Base-by-base conservation (phyloP, 2,329 filamentous ascomycete species). In the Pseudopithomyces maydicus region DNA sequence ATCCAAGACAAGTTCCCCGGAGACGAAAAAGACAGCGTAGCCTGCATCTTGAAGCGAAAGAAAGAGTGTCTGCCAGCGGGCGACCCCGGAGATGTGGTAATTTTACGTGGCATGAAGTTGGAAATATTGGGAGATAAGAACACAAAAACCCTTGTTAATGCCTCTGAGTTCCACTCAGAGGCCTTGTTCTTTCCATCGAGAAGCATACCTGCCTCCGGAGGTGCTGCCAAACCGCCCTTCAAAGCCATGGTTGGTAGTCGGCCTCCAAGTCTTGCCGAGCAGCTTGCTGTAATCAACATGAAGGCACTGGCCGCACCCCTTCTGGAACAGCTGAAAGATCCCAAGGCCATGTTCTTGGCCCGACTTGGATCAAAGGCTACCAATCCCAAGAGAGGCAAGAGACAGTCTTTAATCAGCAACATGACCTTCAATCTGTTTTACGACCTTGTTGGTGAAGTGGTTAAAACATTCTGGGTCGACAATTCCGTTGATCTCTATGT, bases 381-480 rank as follows among this genome's bases (percentile, higher is more conserved):
- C 8, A 68, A 54, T 50, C 47, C 88, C 32, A 43, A 44, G 10
- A 61, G 15, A 32, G 35, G 22, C 2, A 50, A 64, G 10, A 69
- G 56, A 48, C 54, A 88, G 66, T 79, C 79, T 35, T 77, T 88
- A 17, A 81, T 97, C 52, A 81, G 88, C 61, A 85, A 92, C 64
- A 76, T 91, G 1, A 67, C 77, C 2, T 76, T 82, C 0, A 73
- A 74, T 14, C 79, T 66, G 0, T 96, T 88, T 68, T 86, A 83
- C 65, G 86, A 97, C 69, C 70, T 96, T 1, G 79, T 91, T 17
- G 92, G 85, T 1, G 84, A 93, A 68, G 85, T 96, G 2, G 83
- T 92, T 45, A 87, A 83, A 62, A 77, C 82, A 0, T 85, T 79
- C 62, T 65, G 54, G 32, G 19, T 8, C 8, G 15, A 20, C 17